phyloP scores from a whole-genome alignment of 2,329 filamentous ascomycete species.

The Paecilomyces sp. region DNA sequence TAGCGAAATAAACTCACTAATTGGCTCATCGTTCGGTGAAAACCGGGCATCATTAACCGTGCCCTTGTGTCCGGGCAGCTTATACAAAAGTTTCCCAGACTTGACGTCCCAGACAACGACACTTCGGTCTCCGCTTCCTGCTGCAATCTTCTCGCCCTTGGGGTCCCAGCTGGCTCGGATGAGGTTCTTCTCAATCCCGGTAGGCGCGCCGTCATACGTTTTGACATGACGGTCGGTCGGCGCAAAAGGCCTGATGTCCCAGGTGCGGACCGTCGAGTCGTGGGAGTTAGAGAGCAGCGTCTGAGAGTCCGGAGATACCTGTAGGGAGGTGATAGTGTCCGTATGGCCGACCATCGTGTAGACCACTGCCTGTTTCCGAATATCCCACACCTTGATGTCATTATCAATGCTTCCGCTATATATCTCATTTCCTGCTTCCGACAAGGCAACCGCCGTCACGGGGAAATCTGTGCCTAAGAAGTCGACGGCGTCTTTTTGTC shows the following conservation, averaged over 20 bases:
- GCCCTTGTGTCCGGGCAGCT: conserved; percentile 90
- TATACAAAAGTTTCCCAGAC: conserved; percentile 86
- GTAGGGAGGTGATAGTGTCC: conserved; percentile 84
- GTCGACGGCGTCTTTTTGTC: conserved; percentile 79
- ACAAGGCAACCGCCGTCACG: conserved; percentile 82
- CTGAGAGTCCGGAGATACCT: conserved; percentile 89
- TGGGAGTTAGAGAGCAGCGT: conserved; percentile 85
- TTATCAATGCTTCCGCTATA: conserved; percentile 95
- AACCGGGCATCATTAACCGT: conserved; percentile 94
- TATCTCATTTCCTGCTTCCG: conserved; percentile 90
- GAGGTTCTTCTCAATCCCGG: conserved; percentile 85
- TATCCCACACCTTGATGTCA: conserved; percentile 93
- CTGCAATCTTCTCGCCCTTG: conserved; percentile 77
- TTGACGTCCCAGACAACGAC: conserved; percentile 86
- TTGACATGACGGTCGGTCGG: conserved; percentile 76
- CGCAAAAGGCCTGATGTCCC: conserved; percentile 94
- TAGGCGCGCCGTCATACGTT: conserved; percentile 86
- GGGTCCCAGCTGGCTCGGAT: conserved; percentile 85
- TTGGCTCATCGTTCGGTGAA: conserved; percentile 73
- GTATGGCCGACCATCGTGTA: conserved; percentile 86
- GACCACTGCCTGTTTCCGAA: conserved; percentile 80
- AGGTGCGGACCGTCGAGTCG: conserved; percentile 88
- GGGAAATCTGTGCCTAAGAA: conserved; percentile 89
- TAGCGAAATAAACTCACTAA: conserved; percentile 57
- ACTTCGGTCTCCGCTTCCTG: conserved; percentile 83